Percentiles rank a stretch among this genome's conserved stretches.
Evolutionary conservation across 1,284 basidiomycete genomes (phyloP).

Genomic region (Prillingera fragicola): DNA sequence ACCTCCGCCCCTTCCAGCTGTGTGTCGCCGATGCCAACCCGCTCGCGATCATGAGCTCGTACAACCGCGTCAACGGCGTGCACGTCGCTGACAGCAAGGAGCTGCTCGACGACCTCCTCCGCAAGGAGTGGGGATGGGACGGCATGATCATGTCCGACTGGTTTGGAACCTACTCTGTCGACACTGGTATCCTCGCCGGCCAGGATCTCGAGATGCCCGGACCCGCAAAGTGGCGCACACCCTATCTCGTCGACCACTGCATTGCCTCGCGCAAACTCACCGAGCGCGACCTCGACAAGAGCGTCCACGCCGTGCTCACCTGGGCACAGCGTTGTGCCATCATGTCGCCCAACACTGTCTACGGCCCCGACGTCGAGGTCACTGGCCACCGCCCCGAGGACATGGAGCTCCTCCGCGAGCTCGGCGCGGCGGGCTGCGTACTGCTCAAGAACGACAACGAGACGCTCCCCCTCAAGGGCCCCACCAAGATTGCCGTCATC

Average conservation of each 20-base stretch:
- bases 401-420: slow-evolving; percentile 4
- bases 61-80: slow-evolving; percentile 59
- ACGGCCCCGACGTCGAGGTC: slow-evolving; percentile 9
- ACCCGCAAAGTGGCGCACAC: slow-evolving; percentile 21
- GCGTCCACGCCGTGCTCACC: slow-evolving; percentile 33
- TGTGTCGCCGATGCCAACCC: slow-evolving; percentile 59
- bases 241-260: slow-evolving; percentile 37
- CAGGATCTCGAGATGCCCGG: slow-evolving; percentile 53
- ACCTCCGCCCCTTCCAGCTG: slow-evolving; percentile 76
- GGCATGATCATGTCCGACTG: slow-evolving; percentile 58
- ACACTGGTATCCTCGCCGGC: slow-evolving; percentile 62
- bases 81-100: slow-evolving; percentile 69
- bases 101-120: slow-evolving; percentile 37
- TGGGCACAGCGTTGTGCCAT: slow-evolving; percentile 19
- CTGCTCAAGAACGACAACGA: slow-evolving; percentile 58
- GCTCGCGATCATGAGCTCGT: slow-evolving; percentile 46
- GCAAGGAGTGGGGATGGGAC: slow-evolving; percentile 62
- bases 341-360: slow-evolving; percentile 18
- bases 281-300: slow-evolving; percentile 8
- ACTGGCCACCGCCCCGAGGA: background rate
- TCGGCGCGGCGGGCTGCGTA: slow-evolving; percentile 53
- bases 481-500: slow-evolving; percentile 52
- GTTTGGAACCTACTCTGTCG: slow-evolving; percentile 62
- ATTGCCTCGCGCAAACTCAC: slow-evolving; percentile 53
- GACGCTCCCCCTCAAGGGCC: slow-evolving; percentile 21